Conservation (phyloP, 2,329 filamentous ascomycete genomes). For the Cercospora sp. region DNA sequence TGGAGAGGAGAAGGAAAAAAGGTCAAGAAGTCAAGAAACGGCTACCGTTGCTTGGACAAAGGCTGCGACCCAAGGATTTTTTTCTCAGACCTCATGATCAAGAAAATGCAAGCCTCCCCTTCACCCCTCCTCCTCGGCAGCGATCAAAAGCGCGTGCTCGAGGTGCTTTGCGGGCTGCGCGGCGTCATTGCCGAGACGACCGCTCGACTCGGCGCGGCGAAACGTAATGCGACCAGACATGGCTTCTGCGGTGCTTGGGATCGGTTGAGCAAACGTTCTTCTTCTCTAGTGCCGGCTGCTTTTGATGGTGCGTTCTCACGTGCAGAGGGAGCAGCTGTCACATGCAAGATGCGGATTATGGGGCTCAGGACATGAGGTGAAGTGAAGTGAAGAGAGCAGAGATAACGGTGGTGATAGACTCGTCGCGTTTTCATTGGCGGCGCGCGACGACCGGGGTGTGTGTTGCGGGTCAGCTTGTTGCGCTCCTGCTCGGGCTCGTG, state of each 20-base stretch:
- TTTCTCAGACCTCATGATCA: conserved; percentile 5
- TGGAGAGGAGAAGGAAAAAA: neutral
- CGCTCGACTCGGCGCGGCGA: neutral
- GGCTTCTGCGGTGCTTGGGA: neutral
- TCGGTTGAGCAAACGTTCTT: conserved; percentile 1
- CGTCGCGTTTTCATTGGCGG: conserved; percentile 14
- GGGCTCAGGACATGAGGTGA: neutral
- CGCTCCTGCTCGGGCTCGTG: neutral
- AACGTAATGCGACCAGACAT: conserved; percentile 9
- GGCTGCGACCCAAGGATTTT: neutral
- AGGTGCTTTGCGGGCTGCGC: neutral
- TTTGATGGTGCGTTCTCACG: neutral
- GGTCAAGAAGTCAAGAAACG: neutral
- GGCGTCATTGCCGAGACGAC: conserved; percentile 6
- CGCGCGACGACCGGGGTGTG: neutral
- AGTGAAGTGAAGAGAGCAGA: conserved; percentile 1
- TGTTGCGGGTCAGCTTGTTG: neutral
- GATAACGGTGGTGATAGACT: neutral
- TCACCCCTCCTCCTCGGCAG: neutral
- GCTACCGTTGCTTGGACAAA: neutral
- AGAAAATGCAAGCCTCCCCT: neutral
- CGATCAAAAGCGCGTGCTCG: neutral
- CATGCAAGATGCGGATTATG: conserved; percentile 4
- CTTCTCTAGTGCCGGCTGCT: neutral
- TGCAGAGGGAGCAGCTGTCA: neutral